A percentile compares a stretch with the other conserved stretches of the same genome.
Evolutionary conservation across 1,139 yeast genomes (phyloP).

Genomic region (Pneumocystis canis): DNA sequence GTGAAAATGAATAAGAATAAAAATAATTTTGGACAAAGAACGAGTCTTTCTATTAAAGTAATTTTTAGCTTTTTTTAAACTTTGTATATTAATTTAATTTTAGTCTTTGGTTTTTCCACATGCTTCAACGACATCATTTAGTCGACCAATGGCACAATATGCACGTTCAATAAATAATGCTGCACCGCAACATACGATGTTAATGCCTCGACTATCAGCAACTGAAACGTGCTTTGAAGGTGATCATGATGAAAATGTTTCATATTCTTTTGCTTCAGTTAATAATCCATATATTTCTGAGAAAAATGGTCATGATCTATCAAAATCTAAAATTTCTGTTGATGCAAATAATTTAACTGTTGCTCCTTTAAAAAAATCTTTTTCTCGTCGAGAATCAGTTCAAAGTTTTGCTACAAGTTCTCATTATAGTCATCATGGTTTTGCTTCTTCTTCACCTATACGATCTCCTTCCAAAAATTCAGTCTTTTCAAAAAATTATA

Average conservation of each 20-base stretch:
- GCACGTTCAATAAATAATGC: constrained; percentile 7
- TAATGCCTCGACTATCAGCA: constrained; percentile 12
- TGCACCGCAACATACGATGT: constrained; percentile 13
- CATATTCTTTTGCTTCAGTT: neutral
- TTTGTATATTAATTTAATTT: neutral
- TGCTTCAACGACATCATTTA: neutral
- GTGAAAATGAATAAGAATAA: constrained; percentile 4
- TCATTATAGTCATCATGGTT: neutral
- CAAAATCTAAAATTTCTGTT: neutral
- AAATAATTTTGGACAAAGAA: constrained; percentile 3
- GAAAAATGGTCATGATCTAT: neutral
- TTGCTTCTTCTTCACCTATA: neutral
- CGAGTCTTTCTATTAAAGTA: constrained; percentile 2
- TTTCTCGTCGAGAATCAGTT: neutral
- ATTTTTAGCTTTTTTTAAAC: neutral
- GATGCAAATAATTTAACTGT: neutral
- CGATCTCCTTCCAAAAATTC: neutral
- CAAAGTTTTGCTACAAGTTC: neutral
- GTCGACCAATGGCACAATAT: neutral
- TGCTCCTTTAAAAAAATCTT: neutral
- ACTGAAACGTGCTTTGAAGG: constrained; percentile 5
- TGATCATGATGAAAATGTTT: neutral
- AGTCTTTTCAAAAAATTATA: neutral
- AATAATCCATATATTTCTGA: neutral
- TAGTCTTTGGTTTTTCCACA: neutral